Evolutionary conservation across 306 rosid genomes (phyloP).

Genomic region (Ammopiptanthus mongolicus): DNA sequence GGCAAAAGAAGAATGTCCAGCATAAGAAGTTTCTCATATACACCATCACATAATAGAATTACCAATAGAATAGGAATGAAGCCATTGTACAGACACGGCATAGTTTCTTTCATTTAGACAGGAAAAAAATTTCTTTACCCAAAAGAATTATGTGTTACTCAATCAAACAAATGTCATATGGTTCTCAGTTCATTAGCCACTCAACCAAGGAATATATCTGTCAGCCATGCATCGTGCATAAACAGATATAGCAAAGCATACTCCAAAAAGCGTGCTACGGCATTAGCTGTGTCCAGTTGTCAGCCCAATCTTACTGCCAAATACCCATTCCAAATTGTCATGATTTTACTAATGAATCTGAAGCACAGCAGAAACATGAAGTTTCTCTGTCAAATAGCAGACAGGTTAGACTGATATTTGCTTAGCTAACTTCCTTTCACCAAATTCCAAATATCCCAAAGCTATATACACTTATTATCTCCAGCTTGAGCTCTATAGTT

Average conservation of each 20-base stretch:
- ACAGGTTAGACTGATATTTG: conserved; percentile 14
- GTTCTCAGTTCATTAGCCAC: conserved; percentile 26
- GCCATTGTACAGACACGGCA: background rate
- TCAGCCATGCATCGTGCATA: background rate
- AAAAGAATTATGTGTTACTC: conserved; percentile 14
- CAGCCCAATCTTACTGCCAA: conserved; percentile 18
- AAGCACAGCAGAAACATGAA: conserved; percentile 17
- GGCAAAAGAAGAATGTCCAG: conserved; percentile 16
- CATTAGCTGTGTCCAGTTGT: conserved; percentile 6
- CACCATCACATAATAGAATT: conserved; percentile 7
- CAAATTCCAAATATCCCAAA: conserved; percentile 32
- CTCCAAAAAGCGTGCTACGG: conserved; percentile 8
- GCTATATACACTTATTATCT: conserved; percentile 28
- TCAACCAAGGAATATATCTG: conserved; percentile 23
- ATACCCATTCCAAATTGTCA: conserved; percentile 21
- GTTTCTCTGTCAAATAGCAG: conserved; percentile 15
- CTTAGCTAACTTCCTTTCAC: conserved; percentile 28
- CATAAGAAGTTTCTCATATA: conserved; percentile 8
- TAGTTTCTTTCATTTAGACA: conserved; percentile 8
- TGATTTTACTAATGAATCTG: conserved; percentile 17
- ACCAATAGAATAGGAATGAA: conserved; percentile 18
- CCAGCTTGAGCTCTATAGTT: conserved; percentile 28
- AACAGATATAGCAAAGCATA: background rate
- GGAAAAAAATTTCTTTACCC: background rate
- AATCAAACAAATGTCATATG: background rate